Evolutionary conservation across 352 stramenopile genomes (phyloP), one percentile per base, ranked within the genome.

Genomic region (Pythium plurisporium): DNA sequence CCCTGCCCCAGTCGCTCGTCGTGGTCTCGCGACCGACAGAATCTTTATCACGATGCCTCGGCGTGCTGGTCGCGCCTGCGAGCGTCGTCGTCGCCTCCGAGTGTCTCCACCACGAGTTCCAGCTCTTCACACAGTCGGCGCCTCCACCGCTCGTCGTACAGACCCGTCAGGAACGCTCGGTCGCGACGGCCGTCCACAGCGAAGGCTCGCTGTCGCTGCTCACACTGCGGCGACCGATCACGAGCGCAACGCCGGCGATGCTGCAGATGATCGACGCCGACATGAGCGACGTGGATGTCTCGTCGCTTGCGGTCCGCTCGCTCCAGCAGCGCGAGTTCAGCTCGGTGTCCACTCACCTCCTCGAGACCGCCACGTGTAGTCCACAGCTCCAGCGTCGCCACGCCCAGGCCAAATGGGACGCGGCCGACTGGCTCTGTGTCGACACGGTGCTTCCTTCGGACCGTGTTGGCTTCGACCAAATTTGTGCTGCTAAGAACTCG

Each of bases 71-170:
- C 38, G 29, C 62, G n/a, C 62, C 62, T 5, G 5, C 40, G 34
- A 55, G 47, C n/a, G 62, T 61, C 33, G 25, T 69, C 22, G 51
- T 42, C 22, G 31, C 55, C 14, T 31, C 55, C 14, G 54, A 37
- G 37, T 69, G 62, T 59, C 40, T 67, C 27, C 14, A 49, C 14
- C 44, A 61, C 44, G 31, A 50, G 14, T 49, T 66, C 45, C 36
- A 51, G 5, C 22, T 6, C 1, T 37, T 52, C 4, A 31, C 55
- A 3, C 44, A 23, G 10, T 15, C 33, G 10, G 33, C 9, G 33
- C 15, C 33, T 38, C 15, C 15, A 15, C 9, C 9, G 33, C 33
- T 38, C 33, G 15, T 15, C 33, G 15, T 15, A n/a, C n/a, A n/a
- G n/a, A 37, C 31, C 31, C 31, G 26, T 37, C 25, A 25, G n/a